Conservation (phyloP, 1,284 basidiomycete genomes). For the Takashimella tepidaria region DNA sequence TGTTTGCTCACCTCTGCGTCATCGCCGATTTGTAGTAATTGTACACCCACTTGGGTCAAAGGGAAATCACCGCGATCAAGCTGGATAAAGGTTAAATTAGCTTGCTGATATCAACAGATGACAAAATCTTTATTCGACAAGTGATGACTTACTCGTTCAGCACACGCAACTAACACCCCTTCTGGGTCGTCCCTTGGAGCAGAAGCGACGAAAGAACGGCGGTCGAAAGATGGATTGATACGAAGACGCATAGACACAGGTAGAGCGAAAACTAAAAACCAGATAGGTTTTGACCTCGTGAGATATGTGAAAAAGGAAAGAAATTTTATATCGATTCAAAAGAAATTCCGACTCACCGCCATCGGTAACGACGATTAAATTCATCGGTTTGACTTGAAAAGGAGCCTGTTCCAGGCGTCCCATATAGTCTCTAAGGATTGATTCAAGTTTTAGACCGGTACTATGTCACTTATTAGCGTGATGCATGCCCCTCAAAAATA, state of each 20-base stretch:
- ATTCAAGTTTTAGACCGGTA: slow-evolving; percentile 35
- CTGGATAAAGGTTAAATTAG: slow-evolving; percentile 9
- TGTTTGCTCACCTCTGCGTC: slow-evolving; percentile 33
- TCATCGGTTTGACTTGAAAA: slow-evolving; percentile 33
- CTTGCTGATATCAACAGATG: not conserved
- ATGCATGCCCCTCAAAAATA: not conserved
- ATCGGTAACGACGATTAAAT: slow-evolving; percentile 42
- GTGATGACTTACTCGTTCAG: slow-evolving; percentile 28
- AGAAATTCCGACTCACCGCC: slow-evolving; percentile 28
- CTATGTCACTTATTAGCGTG: slow-evolving; percentile 9
- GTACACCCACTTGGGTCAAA: slow-evolving; percentile 46
- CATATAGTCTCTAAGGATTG: slow-evolving; percentile 44
- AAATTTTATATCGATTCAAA: too few species aligned
- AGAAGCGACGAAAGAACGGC: slow-evolving; percentile 12
- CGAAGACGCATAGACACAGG: slow-evolving; percentile 20
- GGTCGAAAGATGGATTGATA: slow-evolving; percentile 12
- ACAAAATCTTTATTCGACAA: too few species aligned
- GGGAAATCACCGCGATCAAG: slow-evolving; percentile 47
- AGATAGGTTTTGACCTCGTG: slow-evolving; percentile 7
- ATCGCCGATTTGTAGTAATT: slow-evolving; percentile 47
- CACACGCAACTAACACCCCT: slow-evolving; percentile 30
- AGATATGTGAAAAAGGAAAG: too few species aligned
- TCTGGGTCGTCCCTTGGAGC: slow-evolving; percentile 39
- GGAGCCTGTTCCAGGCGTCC: slow-evolving; percentile 28
- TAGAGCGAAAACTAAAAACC: slow-evolving; percentile 29